Base-by-base conservation (phyloP, 164 flowering plant genomes). In the Vitis rotundifolia region DNA sequence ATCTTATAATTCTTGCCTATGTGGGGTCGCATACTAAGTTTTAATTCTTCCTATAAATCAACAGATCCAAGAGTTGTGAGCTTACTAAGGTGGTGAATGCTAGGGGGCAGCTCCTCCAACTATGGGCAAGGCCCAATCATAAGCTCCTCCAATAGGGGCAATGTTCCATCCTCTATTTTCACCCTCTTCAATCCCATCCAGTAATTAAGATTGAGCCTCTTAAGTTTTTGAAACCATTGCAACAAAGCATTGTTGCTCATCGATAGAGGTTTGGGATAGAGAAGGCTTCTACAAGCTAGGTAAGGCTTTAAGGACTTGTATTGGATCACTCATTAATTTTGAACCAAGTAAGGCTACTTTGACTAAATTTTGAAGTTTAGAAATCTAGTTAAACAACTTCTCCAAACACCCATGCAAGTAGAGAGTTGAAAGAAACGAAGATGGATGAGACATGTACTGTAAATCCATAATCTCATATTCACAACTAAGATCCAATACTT, bases 401-500 rank as follows among this genome's bases (percentile, higher is more conserved):
- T 13, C 50, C 19, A 74, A 15, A 44, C 44, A 44, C 51, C 77
- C 77, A 2, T 49, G 10, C 8, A 74, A 13, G 65, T 16, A 64
- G 6, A 74, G 50, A 22, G 58, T 9, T 10, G 13, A 58, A n/a
- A 74, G 59, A 14, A 11, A 15, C 0, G 4, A 37, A 1, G 72
- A 68, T 5, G 76, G 63, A 15, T 13, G 31, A 26, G 11, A 11
- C 2, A 61, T 7, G 53, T 29, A 9, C 15, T 68, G 19, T n/a
- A 69, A 37, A 61, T 68, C 57, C 18, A 71, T 16, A 8, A 29
- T 11, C 57, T 64, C 68, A n/a, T 16, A 29, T 9, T 57, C 64
- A 18, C 44, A 51, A 59, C 76, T 59, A 5, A 80, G 53, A 59
- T 80, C 82, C 28, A 80, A 52, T 19, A 78, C 77, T 12, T 73